Conservation (phyloP, 306 rosid genomes). For the Pterocarpus santalinus region DNA sequence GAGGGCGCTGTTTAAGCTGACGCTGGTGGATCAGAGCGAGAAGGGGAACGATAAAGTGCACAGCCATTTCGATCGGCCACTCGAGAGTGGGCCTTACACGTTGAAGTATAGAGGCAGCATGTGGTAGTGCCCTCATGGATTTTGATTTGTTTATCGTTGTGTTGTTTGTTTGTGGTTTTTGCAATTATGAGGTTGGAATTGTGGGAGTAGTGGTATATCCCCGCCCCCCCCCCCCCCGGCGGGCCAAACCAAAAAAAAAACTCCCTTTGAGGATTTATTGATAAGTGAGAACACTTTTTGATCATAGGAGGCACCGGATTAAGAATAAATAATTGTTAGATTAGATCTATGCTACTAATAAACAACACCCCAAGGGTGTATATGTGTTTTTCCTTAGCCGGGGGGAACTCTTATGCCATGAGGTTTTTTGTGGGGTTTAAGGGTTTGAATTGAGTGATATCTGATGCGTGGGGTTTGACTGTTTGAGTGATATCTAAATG, state of each 20-base stretch:
- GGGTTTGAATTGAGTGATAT: slow-evolving; percentile 33
- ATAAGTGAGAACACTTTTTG: too few relatives aligned
- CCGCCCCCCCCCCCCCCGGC: too few relatives aligned
- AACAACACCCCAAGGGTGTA: neutral
- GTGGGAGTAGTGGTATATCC: neutral
- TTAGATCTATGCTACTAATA: neutral
- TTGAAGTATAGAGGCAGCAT: slow-evolving; percentile 93
- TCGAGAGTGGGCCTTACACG: slow-evolving; percentile 93
- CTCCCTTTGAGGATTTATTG: too few relatives aligned
- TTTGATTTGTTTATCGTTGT: neutral
- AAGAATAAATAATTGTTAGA: too few relatives aligned
- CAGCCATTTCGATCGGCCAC: slow-evolving; percentile 91
- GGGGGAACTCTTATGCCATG: neutral
- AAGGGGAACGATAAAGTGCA: slow-evolving; percentile 87
- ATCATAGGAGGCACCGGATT: neutral
- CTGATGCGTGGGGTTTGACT: slow-evolving; percentile 1
- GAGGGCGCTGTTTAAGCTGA: slow-evolving; percentile 84
- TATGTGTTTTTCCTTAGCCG: neutral
- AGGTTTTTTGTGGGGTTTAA: slow-evolving; percentile 22
- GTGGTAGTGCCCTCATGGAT: slow-evolving; percentile 62
- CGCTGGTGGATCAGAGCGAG: slow-evolving; percentile 76
- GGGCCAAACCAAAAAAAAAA: too few relatives aligned
- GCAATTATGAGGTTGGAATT: neutral
- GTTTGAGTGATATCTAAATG: neutral
- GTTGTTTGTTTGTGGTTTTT: neutral